These are phyloP conservation scores for Aphanomyces astaci DNA, from an alignment of 352 stramenopile genomes.

Conservation along the genomic window DNA sequence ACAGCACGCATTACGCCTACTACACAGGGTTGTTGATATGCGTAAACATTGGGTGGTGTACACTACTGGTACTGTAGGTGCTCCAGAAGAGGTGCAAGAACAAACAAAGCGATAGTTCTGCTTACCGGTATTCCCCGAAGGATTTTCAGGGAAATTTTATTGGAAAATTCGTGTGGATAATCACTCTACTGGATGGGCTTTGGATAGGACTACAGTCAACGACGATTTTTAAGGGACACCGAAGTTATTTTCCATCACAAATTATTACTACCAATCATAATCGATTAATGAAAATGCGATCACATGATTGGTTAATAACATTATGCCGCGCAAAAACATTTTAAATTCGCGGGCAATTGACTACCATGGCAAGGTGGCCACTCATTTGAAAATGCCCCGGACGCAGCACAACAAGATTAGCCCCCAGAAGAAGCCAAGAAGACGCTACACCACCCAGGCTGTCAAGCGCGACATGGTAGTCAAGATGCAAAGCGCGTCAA, in stretches of 20 bases:
- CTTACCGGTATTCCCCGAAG: no score
- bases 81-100: no score
- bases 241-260: not conserved
- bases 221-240: not conserved
- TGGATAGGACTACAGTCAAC: no score
- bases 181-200: no score
- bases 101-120: no score
- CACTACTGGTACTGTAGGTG: no score
- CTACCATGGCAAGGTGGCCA: constrained; percentile 4
- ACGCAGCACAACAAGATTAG: not conserved
- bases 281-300: not conserved
- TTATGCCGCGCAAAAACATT: not conserved
- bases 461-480: not conserved
- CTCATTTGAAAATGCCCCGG: constrained; percentile 14
- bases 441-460: not conserved
- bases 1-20: no score
- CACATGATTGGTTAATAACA: not conserved
- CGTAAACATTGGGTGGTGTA: no score
- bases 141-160: no score
- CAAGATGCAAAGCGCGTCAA: not conserved
- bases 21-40: no score
- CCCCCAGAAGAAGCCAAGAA: not conserved
- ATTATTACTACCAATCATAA: not conserved
- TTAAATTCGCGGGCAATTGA: not conserved
- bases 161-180: no score